Evolutionary conservation across 2,329 filamentous ascomycete genomes (phyloP).

Genomic region (Exophiala calicioides): DNA sequence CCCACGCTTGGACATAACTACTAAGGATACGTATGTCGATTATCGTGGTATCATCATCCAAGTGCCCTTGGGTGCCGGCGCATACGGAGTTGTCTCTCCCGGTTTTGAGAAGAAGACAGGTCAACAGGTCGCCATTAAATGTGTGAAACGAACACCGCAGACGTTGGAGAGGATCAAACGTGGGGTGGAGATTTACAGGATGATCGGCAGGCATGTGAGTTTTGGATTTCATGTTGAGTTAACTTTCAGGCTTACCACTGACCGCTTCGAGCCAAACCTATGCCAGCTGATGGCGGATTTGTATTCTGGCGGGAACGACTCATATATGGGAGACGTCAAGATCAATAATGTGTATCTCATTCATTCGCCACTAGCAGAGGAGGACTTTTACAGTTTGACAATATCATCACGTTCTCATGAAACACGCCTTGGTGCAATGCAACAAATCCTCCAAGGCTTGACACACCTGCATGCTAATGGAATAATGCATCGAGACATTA

Average conservation of each 20-base stretch:
- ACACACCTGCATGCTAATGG: conserved; percentile 80
- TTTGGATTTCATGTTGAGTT: neutral
- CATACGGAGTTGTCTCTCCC: neutral
- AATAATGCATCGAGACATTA: conserved; percentile 87
- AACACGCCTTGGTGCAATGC: conserved; percentile 61
- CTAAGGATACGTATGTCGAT: too few species aligned
- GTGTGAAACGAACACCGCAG: neutral
- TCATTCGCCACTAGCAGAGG: neutral
- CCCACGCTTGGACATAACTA: too few species aligned
- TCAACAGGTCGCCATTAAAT: neutral
- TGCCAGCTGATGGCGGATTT: neutral
- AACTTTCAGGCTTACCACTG: neutral
- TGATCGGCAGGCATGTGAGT: conserved; percentile 1
- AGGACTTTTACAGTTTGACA: neutral
- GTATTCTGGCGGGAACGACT: conserved; percentile 1
- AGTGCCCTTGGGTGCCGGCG: neutral
- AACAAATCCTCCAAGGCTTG: conserved; percentile 85
- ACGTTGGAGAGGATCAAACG: neutral
- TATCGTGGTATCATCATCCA: too few species aligned
- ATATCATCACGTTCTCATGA: neutral
- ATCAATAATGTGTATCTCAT: conserved; percentile 3
- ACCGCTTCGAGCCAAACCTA: neutral
- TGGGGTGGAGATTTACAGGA: neutral
- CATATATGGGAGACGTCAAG: neutral
- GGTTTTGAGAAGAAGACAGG: neutral